phyloP scores from a whole-genome alignment of 208 protist genomes.

The Trypanosoma brucei region DNA sequence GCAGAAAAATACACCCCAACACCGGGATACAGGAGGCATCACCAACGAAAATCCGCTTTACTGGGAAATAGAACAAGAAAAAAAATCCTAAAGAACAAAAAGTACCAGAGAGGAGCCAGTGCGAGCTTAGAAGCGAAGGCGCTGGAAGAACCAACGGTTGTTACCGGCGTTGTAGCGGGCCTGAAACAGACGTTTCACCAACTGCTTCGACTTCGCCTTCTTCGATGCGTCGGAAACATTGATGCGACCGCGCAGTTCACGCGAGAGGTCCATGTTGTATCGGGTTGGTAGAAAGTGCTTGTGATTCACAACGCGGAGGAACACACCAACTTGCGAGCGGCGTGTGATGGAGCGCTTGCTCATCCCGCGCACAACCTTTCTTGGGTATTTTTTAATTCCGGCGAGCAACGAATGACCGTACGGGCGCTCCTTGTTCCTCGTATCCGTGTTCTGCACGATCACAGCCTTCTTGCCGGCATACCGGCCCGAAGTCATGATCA shows the following conservation, averaged over 20 bases:
- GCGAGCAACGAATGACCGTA: slow-evolving; percentile 95
- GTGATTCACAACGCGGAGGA: slow-evolving; percentile 98
- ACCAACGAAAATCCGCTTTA: neutral
- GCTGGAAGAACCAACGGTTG: slow-evolving; percentile 98
- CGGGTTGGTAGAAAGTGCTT: slow-evolving; percentile 98
- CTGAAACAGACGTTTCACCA: slow-evolving; percentile 92
- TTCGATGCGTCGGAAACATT: slow-evolving; percentile 87
- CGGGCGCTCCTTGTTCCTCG: slow-evolving; percentile 86
- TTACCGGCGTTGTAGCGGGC: slow-evolving; percentile 94
- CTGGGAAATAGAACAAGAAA: slow-evolving; percentile 12
- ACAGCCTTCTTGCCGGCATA: slow-evolving; percentile 98
- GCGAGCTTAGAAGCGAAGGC: slow-evolving; percentile 95
- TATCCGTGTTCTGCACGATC: slow-evolving; percentile 94
- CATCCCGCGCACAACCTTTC: slow-evolving; percentile 94
- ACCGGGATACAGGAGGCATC: no score
- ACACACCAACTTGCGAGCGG: slow-evolving; percentile 92
- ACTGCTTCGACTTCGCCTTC: slow-evolving; percentile 79
- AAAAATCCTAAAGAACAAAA: slow-evolving; percentile 15
- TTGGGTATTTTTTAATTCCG: slow-evolving; percentile 95
- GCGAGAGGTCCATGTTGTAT: slow-evolving; percentile 92
- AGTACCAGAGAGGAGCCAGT: neutral
- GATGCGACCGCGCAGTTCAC: slow-evolving; percentile 89
- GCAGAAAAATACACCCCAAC: no score
- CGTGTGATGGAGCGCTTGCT: slow-evolving; percentile 89
- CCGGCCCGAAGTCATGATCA: slow-evolving; percentile 96